phyloP scores from a whole-genome alignment of 371 early-diverging fungal species.

The Apophysomyces variabilis region DNA sequence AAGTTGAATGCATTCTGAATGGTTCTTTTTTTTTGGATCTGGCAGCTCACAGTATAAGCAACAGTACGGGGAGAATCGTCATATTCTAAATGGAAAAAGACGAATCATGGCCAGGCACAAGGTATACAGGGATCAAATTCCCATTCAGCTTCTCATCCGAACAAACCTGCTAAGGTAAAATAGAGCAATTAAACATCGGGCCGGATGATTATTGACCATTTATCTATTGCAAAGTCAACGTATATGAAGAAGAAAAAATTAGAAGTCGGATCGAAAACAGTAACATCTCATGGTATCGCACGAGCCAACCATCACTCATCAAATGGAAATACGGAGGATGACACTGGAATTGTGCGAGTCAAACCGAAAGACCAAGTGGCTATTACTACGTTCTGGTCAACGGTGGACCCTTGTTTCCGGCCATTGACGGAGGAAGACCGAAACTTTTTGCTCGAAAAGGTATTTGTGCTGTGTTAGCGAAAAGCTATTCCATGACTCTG shows the following conservation, averaged over 20 bases:
- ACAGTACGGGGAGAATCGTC: constrained; percentile 4
- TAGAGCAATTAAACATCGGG: not conserved
- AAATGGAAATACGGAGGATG: constrained; percentile 13
- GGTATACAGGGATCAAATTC: not conserved
- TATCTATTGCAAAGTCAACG: not conserved
- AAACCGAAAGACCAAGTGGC: constrained; percentile 78
- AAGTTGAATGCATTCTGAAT: not conserved
- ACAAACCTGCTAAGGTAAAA: constrained; percentile 1
- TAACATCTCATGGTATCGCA: not conserved
- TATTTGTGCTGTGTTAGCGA: constrained; percentile 4
- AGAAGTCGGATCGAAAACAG: not conserved
- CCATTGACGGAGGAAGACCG: constrained; percentile 87
- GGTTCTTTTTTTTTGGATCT: not conserved
- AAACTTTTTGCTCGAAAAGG: constrained; percentile 63
- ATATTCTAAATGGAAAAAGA: constrained; percentile 13
- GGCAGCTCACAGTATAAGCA: not conserved
- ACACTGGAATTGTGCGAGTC: constrained; percentile 48
- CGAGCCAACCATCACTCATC: not conserved
- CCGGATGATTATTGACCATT: not conserved
- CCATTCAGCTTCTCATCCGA: not conserved
- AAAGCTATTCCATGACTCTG: not conserved
- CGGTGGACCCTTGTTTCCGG: constrained; percentile 84
- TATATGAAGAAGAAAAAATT: constrained; percentile 6
- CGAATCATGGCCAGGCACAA: constrained; percentile 4
- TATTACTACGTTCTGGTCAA: constrained; percentile 78